Percentiles rank a stretch among this genome's conserved stretches.
These are phyloP conservation scores for Globomyces pollinis-pini DNA, from an alignment of 192 early-diverging fungal genomes.

Conservation along the genomic window DNA sequence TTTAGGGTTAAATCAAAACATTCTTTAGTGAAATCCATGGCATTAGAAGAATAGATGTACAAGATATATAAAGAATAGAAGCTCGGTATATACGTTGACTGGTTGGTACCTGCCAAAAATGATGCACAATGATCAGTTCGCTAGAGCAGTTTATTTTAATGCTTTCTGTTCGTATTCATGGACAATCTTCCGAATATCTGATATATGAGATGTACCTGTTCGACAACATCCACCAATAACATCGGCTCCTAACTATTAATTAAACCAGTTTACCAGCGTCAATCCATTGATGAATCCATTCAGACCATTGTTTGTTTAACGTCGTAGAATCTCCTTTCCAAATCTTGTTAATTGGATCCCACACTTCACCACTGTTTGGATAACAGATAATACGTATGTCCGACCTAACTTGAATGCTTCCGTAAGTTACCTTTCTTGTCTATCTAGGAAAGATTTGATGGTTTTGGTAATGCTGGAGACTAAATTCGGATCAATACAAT, in stretches of 20 bases:
- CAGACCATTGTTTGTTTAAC: no score
- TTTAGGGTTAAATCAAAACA: no score
- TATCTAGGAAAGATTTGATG: not conserved
- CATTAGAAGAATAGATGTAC: no score
- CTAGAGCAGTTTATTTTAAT: not conserved
- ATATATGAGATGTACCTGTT: not conserved
- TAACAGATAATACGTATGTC: not conserved
- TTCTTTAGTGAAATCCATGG: no score
- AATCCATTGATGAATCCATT: no score
- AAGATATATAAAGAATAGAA: no score
- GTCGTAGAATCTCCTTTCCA: not conserved
- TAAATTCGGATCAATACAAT: not conserved
- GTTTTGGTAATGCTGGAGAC: not conserved
- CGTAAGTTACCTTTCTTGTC: no score
- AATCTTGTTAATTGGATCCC: not conserved
- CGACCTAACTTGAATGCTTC: no score
- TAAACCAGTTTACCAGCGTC: not conserved
- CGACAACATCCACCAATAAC: constrained; percentile 2
- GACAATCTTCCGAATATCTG: not conserved
- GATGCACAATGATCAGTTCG: no score
- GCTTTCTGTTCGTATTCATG: not conserved
- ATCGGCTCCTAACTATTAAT: not conserved
- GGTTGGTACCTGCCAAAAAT: no score
- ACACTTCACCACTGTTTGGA: not conserved
- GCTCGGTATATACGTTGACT: no score